Conservation (phyloP, 495 filamentous ascomycete species). For the Pseudoneurospora amorphoporcata region DNA sequence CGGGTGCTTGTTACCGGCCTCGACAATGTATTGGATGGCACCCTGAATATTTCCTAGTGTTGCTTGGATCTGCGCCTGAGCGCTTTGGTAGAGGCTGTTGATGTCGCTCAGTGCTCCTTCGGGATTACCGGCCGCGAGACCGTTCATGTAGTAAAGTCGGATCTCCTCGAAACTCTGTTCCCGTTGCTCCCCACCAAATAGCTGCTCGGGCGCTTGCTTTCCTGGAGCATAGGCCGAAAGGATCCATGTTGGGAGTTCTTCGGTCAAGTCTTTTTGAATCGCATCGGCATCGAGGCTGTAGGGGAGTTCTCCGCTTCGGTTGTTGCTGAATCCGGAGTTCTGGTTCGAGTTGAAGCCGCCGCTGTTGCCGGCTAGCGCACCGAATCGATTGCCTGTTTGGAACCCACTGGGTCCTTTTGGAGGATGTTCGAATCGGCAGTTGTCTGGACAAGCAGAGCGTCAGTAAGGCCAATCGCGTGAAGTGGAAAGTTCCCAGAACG, state of each 20-base stretch:
- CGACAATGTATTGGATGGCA: conserved; percentile 61
- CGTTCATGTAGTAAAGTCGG: conserved; percentile 55
- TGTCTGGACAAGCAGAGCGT: conserved; percentile 14
- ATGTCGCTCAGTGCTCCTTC: conserved; percentile 58
- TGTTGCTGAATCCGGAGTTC: neutral
- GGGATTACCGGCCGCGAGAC: conserved; percentile 46
- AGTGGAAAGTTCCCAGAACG: neutral
- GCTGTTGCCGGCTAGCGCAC: conserved; percentile 13
- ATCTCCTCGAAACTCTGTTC: conserved; percentile 83
- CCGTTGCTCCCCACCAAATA: conserved; percentile 67
- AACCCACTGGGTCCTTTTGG: conserved; percentile 13
- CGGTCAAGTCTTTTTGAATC: conserved; percentile 55
- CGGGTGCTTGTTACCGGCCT: conserved; percentile 61
- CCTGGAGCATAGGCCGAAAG: conserved; percentile 76
- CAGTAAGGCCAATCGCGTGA: neutral
- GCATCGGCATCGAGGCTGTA: conserved; percentile 39
- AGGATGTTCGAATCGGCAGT: conserved; percentile 38
- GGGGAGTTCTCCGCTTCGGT: conserved; percentile 3
- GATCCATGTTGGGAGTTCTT: conserved; percentile 66
- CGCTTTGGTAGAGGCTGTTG: conserved; percentile 43
- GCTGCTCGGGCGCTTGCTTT: conserved; percentile 58
- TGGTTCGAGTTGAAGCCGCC: neutral
- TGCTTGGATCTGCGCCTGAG: conserved; percentile 57
- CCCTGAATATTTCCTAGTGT: conserved; percentile 56
- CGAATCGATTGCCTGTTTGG: conserved; percentile 24